These are phyloP conservation scores for Arthrobotrys sinensis DNA, from an alignment of 2,329 filamentous ascomycete genomes.

Conservation along the genomic window DNA sequence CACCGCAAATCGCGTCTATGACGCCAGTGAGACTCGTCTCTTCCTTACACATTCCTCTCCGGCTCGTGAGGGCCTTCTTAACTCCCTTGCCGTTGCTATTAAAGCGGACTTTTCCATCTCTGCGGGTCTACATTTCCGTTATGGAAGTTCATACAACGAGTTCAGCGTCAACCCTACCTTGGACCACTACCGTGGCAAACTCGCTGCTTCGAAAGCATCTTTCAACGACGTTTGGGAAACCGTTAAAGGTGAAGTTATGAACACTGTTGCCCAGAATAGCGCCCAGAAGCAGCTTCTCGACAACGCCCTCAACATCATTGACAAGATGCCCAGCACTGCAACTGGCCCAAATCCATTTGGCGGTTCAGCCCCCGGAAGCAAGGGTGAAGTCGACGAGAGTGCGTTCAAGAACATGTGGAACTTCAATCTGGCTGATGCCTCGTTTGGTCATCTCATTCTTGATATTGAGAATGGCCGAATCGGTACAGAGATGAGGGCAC, in stretches of 20 bases:
- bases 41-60: conserved; percentile 98
- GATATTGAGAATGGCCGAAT: conserved; percentile 97
- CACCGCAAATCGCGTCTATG: conserved; percentile 97
- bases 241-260: conserved; percentile 94
- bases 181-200: conserved; percentile 98
- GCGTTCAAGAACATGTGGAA: conserved; percentile 99
- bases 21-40: conserved; percentile 95
- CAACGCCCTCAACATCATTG: conserved; percentile 92
- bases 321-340: conserved; percentile 96
- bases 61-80: conserved; percentile 93
- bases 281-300: conserved; percentile 92
- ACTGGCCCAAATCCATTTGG: conserved; percentile 98
- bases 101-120: conserved; percentile 99
- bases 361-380: conserved; percentile 77
- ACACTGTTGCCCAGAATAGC: conserved; percentile 92
- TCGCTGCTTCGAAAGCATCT: conserved; percentile 96
- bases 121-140: conserved; percentile 96
- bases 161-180: conserved; percentile 98
- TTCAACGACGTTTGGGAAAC: conserved; percentile 99
- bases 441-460: conserved; percentile 94
- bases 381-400: conserved; percentile 93
- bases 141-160: conserved; percentile 99
- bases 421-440: conserved; percentile 97
- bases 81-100: conserved; percentile 95
- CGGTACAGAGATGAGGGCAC: conserved; percentile 97